Evolutionary conservation across 1,284 basidiomycete genomes (phyloP), one percentile per base, ranked within the genome.

Genomic region (Mycena sp.): DNA sequence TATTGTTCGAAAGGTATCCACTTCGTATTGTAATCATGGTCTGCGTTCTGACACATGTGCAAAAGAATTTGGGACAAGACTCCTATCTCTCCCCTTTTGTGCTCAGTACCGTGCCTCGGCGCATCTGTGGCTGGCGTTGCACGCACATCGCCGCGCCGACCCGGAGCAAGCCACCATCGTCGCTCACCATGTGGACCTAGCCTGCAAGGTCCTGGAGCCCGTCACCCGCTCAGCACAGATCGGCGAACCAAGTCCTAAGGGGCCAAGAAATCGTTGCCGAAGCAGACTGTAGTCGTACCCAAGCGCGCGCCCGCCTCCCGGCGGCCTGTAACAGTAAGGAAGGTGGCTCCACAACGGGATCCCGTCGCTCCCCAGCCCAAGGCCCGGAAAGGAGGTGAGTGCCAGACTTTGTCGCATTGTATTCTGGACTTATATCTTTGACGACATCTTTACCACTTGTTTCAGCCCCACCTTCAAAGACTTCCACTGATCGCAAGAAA

Each of bases 111-210:
- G 75, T 30, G 80, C 84, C 2, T 74, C 80, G 2, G 76, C 80
- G 2, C 82, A 88, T 67, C 77, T 92, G n/a, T 91, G 89, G 89
- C 73, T 85, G 40, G 85, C 86, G 1, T 74, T 92, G 14, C 87
- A 90, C 68, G 82, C 83, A 2, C 90, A 92, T 72, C 82, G 84
- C 19, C 78, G 75, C 12, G 78, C 73, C 4, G 81, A 83, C 63
- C 55, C 71, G 1, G 70, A 78, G 14, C 83, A 84, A 70, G 79
- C 75, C 54, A 66, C 73, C 0, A 67, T 79, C 9, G 79, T 89
- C 28, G 73, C 80, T 14, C 65, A 73, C 25, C 83, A 88, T 63
- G 77, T 82, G 0, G 84, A 86, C 28, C 76, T 83, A 19, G 88
- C 86, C 0, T 86, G 80, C 67, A 74, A 70, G 19, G 70, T 86